Evolutionary conservation across 305 asterid species (phyloP), one percentile per base, ranked within the genome.

Genomic region (Plantago coronopus): DNA sequence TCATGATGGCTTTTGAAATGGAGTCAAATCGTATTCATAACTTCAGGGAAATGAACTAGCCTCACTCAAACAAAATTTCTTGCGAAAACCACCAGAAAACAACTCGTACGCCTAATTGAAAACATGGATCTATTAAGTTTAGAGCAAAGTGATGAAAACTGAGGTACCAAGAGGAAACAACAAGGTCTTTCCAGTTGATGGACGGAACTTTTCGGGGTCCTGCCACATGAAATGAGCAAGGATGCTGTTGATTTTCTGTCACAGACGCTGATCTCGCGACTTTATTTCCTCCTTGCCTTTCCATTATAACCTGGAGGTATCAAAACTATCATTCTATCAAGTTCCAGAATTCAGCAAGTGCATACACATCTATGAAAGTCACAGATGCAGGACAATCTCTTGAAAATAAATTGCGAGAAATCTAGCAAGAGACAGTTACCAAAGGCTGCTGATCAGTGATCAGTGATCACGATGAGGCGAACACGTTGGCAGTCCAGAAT

Each of bases 161-260:
- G 40, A 34, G 40, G 12, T 34, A 34, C 91, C 95, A 85, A 59
- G 60, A 79, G 48, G 96, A 81, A 62, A 53, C 76, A 63, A 88
- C 73, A 46, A 85, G 80, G 64, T 85, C 88, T 73, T 76, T 81
- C 95, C 89, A 88, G 56, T 75, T 85, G 5, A 86, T 77, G 5
- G 87, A 64, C 73, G 87, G 72, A 67, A 83, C 74, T 60, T 79
- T 88, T 3, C 91, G 83, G 17, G 96, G 96, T 5, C 91, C 91
- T 20, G 84, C 83, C 7, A 83, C 89, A 75, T 83, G 87, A 71
- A 88, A 88, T 31, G 91, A 84, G 43, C 76, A 67, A 11, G 94
- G 93, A 72, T 86, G 86, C 23, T 57, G 61, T 11, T 63, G 68
- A 25, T 45, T 61, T 60, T 54, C 47, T 38, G 54, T 23, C 62